Evolutionary conservation across 2,329 filamentous ascomycete species (phyloP).

Genomic region (Macrophomina tecta): DNA sequence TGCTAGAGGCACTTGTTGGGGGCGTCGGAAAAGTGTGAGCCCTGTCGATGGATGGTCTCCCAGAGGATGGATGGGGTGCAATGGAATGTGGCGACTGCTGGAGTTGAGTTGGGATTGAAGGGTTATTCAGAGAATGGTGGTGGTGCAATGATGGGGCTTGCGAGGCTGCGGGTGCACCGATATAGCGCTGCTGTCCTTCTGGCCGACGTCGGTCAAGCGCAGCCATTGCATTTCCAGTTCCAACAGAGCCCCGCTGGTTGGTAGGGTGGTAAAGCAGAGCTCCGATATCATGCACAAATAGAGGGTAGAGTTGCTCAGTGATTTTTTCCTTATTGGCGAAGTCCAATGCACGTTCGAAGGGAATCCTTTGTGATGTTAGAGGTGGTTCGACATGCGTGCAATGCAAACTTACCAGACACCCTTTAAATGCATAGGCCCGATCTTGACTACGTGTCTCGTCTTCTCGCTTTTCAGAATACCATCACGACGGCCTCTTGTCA

Average conservation of each 20-base stretch:
- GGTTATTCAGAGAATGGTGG: conserved; percentile 70
- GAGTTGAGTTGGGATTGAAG: conserved; percentile 60
- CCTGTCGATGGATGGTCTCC: conserved; percentile 78
- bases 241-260: conserved; percentile 83
- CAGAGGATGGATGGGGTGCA: conserved; percentile 62
- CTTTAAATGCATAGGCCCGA: conserved; percentile 98
- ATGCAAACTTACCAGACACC: conserved; percentile 79
- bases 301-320: conserved; percentile 89
- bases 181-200: conserved; percentile 55
- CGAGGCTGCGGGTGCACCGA: conserved; percentile 65
- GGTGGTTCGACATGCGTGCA: neutral
- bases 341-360: conserved; percentile 94
- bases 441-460: conserved; percentile 95
- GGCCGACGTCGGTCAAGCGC: conserved; percentile 73
- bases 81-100: conserved; percentile 72
- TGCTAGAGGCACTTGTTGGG: conserved; percentile 88
- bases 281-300: conserved; percentile 97
- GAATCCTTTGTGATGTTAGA: conserved; percentile 71
- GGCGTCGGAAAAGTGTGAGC: conserved; percentile 94
- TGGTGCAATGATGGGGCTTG: conserved; percentile 74
- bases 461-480: conserved; percentile 99
- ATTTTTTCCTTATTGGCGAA: conserved; percentile 99
- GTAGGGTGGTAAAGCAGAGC: conserved; percentile 91
- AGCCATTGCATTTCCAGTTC: conserved; percentile 66
- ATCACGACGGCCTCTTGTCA: conserved; percentile 94